A percentile compares a stretch with the other conserved stretches of the same genome.
Conservation (phyloP, 2,329 filamentous ascomycete species). For the Pseudogymnoascus pannorum region DNA sequence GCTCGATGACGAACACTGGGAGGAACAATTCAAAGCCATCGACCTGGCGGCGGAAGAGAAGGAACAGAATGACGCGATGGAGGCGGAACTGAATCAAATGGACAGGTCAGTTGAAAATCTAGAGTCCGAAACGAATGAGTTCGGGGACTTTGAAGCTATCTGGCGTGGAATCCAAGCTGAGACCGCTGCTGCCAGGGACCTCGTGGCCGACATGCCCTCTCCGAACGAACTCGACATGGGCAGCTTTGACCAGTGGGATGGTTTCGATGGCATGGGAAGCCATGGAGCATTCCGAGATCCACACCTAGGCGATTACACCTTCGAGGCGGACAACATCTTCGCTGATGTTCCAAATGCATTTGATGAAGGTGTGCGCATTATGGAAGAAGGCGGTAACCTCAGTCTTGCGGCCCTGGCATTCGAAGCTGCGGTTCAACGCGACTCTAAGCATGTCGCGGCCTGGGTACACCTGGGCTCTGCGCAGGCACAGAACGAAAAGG, state of each 20-base stretch:
- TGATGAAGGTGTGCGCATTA: conserved; percentile 85
- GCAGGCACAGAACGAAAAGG: conserved; percentile 98
- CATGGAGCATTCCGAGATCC: conserved; percentile 64
- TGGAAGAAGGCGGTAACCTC: conserved; percentile 88
- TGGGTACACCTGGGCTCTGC: conserved; percentile 89
- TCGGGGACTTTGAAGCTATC: conserved; percentile 83
- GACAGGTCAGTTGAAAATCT: conserved; percentile 66
- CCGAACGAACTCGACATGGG: conserved; percentile 51
- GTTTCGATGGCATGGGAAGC: conserved; percentile 62
- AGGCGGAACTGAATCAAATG: conserved; percentile 73
- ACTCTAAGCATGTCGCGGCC: conserved; percentile 79
- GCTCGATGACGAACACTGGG: conserved; percentile 89
- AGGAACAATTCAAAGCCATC: conserved; percentile 89
- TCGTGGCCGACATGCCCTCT: conserved; percentile 46
- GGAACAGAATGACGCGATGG: conserved; percentile 31
- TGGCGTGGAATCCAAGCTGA: conserved; percentile 78
- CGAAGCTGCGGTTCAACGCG: conserved; percentile 88
- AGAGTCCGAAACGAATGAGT: conserved; percentile 66
- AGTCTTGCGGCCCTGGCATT: conserved; percentile 91
- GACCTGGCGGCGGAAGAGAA: conserved; percentile 53
- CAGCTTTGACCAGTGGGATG: conserved; percentile 74
- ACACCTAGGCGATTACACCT: conserved; percentile 81
- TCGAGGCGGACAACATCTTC: conserved; percentile 92
- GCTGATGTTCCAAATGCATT: conserved; percentile 75
- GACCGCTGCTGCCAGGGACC: conserved; percentile 60